Conservation (phyloP, 2,329 filamentous ascomycete genomes). For the Fonsecaea monophora region DNA sequence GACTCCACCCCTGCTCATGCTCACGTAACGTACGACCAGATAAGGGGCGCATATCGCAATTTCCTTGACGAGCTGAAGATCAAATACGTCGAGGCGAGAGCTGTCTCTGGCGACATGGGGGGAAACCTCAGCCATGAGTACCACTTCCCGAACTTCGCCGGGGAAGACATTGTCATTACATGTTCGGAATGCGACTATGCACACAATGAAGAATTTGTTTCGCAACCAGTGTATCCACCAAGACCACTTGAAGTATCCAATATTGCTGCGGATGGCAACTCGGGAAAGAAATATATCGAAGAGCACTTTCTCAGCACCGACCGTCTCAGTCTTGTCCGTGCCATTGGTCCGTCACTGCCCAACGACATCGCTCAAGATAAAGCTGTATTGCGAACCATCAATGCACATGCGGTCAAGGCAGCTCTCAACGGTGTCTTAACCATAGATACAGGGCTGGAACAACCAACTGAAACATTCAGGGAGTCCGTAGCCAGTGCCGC, state of each 20-base stretch:
- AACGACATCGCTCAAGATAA: background rate
- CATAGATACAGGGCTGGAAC: conserved; percentile 73
- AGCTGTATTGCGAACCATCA: conserved; percentile 46
- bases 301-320: conserved; percentile 36
- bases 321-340: conserved; percentile 25
- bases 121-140: conserved; percentile 94
- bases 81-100: conserved; percentile 82
- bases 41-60: conserved; percentile 73
- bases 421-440: conserved; percentile 60
- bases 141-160: conserved; percentile 78
- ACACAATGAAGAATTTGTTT: conserved; percentile 86
- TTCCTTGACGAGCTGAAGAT: conserved; percentile 85
- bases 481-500: conserved; percentile 43
- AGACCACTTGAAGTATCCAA: conserved; percentile 9
- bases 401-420: conserved; percentile 70
- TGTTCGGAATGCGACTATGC: conserved; percentile 77
- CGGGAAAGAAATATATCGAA: conserved; percentile 6
- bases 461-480: conserved; percentile 45
- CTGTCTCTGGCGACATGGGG: conserved; percentile 95
- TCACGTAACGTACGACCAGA: conserved; percentile 77
- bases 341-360: background rate
- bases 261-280: background rate
- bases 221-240: conserved; percentile 43
- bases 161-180: conserved; percentile 83
- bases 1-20: conserved; percentile 73